These are phyloP conservation scores for Alternaria triticimaculans DNA, from an alignment of 2,329 filamentous ascomycete genomes.

Conservation along the genomic window DNA sequence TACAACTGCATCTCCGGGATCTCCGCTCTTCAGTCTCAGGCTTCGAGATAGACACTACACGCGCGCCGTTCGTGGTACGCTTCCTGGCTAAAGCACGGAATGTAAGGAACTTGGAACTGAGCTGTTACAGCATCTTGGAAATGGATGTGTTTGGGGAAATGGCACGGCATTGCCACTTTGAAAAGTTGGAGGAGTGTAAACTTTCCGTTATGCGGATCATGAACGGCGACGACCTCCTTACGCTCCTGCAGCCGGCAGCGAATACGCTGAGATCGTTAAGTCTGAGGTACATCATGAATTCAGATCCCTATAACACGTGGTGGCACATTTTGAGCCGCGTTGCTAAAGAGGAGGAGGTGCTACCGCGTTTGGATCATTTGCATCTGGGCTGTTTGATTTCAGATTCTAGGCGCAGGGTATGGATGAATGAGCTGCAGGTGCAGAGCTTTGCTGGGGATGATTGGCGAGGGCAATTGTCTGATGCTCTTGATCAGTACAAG, in stretches of 20 bases:
- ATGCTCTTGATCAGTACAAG: constrained; percentile 3
- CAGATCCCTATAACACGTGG: constrained; percentile 20
- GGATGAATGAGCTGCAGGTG: constrained; percentile 12
- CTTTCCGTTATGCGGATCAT: constrained; percentile 26
- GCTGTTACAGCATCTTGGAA: constrained; percentile 35
- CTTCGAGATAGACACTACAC: constrained; percentile 25
- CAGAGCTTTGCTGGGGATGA: constrained; percentile 7
- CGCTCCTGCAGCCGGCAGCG: constrained; percentile 19
- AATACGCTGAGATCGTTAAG: constrained; percentile 16
- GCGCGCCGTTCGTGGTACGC: constrained; percentile 34
- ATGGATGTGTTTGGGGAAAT: constrained; percentile 30
- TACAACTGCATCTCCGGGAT: constrained; percentile 37
- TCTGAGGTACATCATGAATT: constrained; percentile 20
- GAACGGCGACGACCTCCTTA: constrained; percentile 14
- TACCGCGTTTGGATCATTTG: constrained; percentile 13
- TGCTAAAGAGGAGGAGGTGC: background rate
- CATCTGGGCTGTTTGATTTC: constrained; percentile 20
- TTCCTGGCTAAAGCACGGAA: constrained; percentile 34
- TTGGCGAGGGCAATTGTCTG: constrained; percentile 11
- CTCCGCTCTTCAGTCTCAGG: constrained; percentile 33
- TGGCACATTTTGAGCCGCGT: constrained; percentile 17
- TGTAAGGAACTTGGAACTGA: constrained; percentile 24
- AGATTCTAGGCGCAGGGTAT: background rate
- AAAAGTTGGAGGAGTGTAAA: constrained; percentile 19
- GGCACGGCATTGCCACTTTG: constrained; percentile 27